Percentiles rank a stretch among this genome's conserved stretches.
These are phyloP conservation scores for Microdochium nivale DNA, from an alignment of 2,329 filamentous ascomycete species.

Conservation along the genomic window DNA sequence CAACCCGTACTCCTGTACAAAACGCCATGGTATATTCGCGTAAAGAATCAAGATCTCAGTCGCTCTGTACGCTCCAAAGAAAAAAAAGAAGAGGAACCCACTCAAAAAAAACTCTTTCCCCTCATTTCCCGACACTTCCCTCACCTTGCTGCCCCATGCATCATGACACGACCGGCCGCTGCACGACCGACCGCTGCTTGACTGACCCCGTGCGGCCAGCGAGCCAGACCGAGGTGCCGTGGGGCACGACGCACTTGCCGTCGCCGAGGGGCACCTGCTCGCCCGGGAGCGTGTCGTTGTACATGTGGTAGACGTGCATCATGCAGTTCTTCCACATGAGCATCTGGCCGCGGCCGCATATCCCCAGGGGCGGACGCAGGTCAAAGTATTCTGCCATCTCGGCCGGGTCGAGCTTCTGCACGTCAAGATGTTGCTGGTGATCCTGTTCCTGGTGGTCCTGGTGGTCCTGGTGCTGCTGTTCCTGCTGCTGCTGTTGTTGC, in stretches of 20 bases:
- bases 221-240: neutral
- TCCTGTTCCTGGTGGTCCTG: neutral
- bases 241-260: neutral
- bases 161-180: neutral
- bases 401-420: neutral
- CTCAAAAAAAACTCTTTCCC: too few species aligned
- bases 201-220: neutral
- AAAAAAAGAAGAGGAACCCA: too few species aligned
- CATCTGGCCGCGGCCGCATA: neutral
- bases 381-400: neutral
- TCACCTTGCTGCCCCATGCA: neutral
- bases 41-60: too few species aligned
- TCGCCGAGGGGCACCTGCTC: neutral
- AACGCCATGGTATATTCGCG: too few species aligned
- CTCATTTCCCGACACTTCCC: too few species aligned
- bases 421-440: neutral
- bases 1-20: too few species aligned
- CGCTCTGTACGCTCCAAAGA: too few species aligned
- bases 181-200: neutral
- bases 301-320: neutral
- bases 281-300: neutral
- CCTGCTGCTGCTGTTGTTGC: neutral
- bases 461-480: neutral
- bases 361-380: neutral
- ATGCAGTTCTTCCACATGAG: neutral